A percentile compares a stretch with the other conserved stretches of the same genome.
phyloP scores from a whole-genome alignment of 306 rosid genomes.

The Rosa chinensis region DNA sequence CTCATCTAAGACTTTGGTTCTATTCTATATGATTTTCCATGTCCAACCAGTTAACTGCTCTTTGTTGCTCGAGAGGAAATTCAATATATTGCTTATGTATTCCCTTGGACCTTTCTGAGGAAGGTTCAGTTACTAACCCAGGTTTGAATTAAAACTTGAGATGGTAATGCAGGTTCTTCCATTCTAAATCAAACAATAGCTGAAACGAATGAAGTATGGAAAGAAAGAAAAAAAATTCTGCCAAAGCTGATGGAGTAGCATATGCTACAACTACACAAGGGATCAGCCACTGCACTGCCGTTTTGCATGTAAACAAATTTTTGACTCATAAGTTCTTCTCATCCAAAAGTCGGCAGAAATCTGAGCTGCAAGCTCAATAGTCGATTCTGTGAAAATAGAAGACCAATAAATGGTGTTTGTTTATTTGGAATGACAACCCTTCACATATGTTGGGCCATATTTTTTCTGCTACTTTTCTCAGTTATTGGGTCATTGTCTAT shows the following conservation, averaged over 20 bases:
- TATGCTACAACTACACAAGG: neutral
- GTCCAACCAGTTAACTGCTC: slow-evolving; percentile 7
- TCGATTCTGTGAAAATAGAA: neutral
- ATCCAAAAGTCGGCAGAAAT: neutral
- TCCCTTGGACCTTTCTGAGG: no score
- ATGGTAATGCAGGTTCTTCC: no score
- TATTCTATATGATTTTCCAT: neutral
- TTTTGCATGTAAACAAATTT: neutral
- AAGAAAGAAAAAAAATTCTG: no score
- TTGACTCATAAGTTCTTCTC: neutral
- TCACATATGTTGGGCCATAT: neutral
- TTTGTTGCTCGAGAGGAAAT: neutral
- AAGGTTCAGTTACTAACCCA: no score
- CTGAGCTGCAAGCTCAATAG: neutral
- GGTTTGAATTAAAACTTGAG: no score
- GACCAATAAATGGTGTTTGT: neutral
- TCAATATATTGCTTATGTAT: no score
- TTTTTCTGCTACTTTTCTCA: neutral
- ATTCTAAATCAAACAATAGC: no score
- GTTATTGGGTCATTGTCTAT: neutral
- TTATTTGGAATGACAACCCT: neutral
- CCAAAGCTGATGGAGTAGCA: neutral
- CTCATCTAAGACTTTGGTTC: neutral
- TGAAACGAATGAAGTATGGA: no score
- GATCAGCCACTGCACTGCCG: neutral